phyloP scores from a whole-genome alignment of 2,329 filamentous ascomycete species.

The Fusarium udum region DNA sequence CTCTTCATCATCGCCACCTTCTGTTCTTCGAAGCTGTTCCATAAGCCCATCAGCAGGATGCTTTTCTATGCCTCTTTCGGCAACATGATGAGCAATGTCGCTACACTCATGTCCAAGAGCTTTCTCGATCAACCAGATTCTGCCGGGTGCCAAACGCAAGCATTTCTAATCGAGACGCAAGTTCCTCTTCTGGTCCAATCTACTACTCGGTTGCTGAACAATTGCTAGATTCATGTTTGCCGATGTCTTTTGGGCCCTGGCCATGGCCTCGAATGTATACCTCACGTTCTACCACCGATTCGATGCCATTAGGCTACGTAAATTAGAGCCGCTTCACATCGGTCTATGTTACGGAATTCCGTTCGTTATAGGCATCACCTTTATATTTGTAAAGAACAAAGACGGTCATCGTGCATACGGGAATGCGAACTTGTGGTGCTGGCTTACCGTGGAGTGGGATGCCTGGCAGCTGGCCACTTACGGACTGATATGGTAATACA shows the following conservation, averaged over 20 bases:
- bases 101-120: conserved; percentile 4
- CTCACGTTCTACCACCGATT: conserved; percentile 13
- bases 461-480: conserved; percentile 20
- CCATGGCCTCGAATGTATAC: conserved; percentile 10
- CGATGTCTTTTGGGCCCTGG: conserved; percentile 11
- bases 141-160: conserved; percentile 7
- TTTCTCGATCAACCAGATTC: not conserved
- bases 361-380: not conserved
- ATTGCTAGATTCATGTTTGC: conserved; percentile 10
- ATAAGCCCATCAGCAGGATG: conserved; percentile 11
- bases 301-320: not conserved
- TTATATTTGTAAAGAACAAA: not conserved
- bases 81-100: conserved; percentile 19
- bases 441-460: conserved; percentile 16
- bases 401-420: conserved; percentile 1
- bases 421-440: conserved; percentile 12
- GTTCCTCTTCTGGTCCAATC: not conserved
- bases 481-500: conserved; percentile 8
- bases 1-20: conserved; percentile 3
- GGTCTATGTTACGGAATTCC: conserved; percentile 2
- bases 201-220: not conserved
- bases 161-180: conserved; percentile 13
- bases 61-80: conserved; percentile 13
- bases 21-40: conserved; percentile 10
- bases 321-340: conserved; percentile 5